Conservation (phyloP, 202 grass and related monocot species). For the Hordeum pubiflorum region DNA sequence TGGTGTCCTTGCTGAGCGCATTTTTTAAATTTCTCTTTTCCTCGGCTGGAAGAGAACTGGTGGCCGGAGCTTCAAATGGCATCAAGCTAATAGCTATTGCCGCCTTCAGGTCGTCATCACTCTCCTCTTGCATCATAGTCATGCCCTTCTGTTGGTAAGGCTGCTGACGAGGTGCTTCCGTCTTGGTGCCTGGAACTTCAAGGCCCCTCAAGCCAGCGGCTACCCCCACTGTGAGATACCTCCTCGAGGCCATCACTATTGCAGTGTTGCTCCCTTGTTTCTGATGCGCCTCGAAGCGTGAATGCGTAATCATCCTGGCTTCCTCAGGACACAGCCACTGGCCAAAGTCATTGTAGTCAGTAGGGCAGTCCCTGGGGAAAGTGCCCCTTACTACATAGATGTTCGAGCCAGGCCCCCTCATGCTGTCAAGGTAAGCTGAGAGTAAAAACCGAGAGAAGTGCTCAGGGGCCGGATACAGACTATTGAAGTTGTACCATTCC, state of each 20-base stretch:
- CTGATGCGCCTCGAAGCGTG: constrained; percentile 9
- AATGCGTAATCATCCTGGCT: constrained; percentile 27
- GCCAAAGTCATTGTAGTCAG: constrained; percentile 30
- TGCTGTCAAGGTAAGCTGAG: constrained; percentile 36
- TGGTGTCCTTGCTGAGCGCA: neutral
- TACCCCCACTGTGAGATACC: neutral
- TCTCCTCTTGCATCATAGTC: constrained; percentile 12
- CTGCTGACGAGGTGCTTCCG: neutral
- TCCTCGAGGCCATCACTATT: neutral
- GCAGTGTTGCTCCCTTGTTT: neutral
- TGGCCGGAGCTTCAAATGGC: neutral
- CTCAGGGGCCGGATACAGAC: constrained; percentile 48
- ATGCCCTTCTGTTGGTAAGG: neutral
- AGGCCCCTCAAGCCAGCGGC: neutral
- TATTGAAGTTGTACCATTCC: constrained; percentile 56
- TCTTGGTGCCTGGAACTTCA: neutral
- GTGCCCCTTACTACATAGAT: constrained; percentile 48
- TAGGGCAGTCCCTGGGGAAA: constrained; percentile 46
- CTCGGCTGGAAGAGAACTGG: neutral
- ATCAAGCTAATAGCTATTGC: constrained; percentile 47
- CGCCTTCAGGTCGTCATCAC: constrained; percentile 31
- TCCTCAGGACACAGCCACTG: constrained; percentile 50
- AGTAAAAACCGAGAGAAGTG: constrained; percentile 43
- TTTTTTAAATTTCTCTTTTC: neutral
- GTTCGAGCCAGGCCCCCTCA: constrained; percentile 34